Base-by-base conservation (phyloP, 495 filamentous ascomycete genomes). In the Evernia prunastri region DNA sequence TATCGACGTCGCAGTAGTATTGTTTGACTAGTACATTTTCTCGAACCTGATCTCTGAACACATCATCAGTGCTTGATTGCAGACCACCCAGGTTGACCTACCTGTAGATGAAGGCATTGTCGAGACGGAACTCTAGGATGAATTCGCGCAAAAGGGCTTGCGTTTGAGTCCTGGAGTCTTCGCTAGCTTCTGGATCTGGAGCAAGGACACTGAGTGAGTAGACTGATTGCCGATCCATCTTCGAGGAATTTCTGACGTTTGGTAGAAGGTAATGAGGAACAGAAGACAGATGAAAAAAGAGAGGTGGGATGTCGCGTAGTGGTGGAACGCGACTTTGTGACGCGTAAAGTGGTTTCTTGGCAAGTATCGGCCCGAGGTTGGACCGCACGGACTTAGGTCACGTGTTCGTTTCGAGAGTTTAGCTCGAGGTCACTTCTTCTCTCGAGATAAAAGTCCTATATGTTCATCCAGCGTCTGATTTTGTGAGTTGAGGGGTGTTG, bases 91-190 rank as follows among this genome's bases (percentile, higher is more conserved):
- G 5, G 11, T 15, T n/a, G 59, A 51, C 73, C 39, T 77, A 92
- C 92, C 92, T 85, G 81, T 99, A 99, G 69, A 97, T 88, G 76
- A 95, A 99, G 68, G 87, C 85, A 79, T 96, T 96, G 75, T 97
- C 94, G 58, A 97, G 83, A 69, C 94, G 87, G 73, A 97, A 99
- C 69, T 96, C 90, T 40, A 96, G 84, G 66, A 99, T 87, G 75
- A 99, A 99, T 63, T 91, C 81, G 33, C 83, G 75, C 33, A 89
- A 73, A 58, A 78, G 77, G 58, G 78, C 74, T 68, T 87, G 84
- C 31, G 81, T 80, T 61, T 80, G 75, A 13, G 76, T 78, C 42
- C 81, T 77, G 45, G 82, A 82, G 56, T 87, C 79, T 82, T 88
- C 74, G 79, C 80, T 73, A 73, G 84, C 75, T 78, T 81, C 76